phyloP scores from a whole-genome alignment of 108 stramenopile genomes.

The Conticribra weissflogii region DNA sequence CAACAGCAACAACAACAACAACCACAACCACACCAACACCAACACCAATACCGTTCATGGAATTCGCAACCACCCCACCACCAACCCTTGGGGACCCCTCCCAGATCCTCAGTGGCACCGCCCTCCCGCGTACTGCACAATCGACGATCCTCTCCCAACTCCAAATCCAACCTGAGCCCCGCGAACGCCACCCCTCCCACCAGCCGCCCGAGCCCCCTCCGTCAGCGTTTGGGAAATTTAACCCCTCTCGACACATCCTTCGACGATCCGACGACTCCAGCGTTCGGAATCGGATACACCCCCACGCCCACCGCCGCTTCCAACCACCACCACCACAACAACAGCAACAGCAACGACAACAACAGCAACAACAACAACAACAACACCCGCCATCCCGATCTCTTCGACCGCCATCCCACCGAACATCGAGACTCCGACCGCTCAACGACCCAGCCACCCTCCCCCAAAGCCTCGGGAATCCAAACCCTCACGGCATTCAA shows the following conservation, averaged over 20 bases:
- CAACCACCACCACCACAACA: neutral
- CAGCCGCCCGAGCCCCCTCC: conserved; percentile 19
- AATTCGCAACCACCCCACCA: neutral
- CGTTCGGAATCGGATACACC: too few relatives aligned
- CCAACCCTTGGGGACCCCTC: neutral
- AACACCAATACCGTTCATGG: neutral
- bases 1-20: too few relatives aligned
- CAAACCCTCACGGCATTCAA: conserved; percentile 47
- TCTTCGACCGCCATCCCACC: neutral
- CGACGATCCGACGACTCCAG: too few relatives aligned
- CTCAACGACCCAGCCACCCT: neutral
- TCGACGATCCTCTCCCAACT: neutral
- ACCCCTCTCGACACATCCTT: conserved; percentile 45
- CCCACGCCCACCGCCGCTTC: neutral
- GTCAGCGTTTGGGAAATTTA: conserved; percentile 37
- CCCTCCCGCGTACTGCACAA: conserved; percentile 17
- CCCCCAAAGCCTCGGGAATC: conserved; percentile 21
- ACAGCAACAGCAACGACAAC: too few relatives aligned
- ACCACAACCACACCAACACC: too few relatives aligned
- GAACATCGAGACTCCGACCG: conserved; percentile 1
- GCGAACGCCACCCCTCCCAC: neutral
- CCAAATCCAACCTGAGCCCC: neutral
- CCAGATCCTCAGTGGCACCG: conserved; percentile 8
- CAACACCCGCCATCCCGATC: neutral
- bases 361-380: too few relatives aligned